Conservation (phyloP, 2,329 filamentous ascomycete genomes). For the Lojkania enalia region DNA sequence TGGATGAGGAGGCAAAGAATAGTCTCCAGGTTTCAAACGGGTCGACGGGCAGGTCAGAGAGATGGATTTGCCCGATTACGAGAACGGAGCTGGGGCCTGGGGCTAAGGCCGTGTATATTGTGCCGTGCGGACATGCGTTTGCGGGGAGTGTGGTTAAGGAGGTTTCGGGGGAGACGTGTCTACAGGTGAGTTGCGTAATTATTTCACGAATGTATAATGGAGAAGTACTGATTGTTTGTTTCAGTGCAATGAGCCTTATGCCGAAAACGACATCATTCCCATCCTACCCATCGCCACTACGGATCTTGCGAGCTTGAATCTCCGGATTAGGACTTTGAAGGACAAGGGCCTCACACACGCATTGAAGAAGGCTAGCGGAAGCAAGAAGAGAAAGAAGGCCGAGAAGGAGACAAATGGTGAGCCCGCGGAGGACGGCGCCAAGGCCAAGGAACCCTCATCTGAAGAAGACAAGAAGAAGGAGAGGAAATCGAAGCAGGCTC, state of each 20-base stretch:
- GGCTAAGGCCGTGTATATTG: slow-evolving; percentile 82
- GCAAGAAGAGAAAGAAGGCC: slow-evolving; percentile 75
- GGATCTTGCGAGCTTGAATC: slow-evolving; percentile 69
- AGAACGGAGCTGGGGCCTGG: slow-evolving; percentile 80
- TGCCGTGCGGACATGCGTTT: slow-evolving; percentile 95
- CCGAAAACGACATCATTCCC: slow-evolving; percentile 74
- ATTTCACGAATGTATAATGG: neutral
- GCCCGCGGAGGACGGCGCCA: slow-evolving; percentile 16
- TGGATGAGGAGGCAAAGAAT: slow-evolving; percentile 46
- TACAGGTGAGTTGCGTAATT: slow-evolving; percentile 54
- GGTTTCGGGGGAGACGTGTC: slow-evolving; percentile 66
- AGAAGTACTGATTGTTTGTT: slow-evolving; percentile 13
- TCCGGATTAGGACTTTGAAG: slow-evolving; percentile 69
- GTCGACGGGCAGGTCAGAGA: slow-evolving; percentile 52
- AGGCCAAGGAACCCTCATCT: slow-evolving; percentile 17
- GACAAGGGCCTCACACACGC: slow-evolving; percentile 79
- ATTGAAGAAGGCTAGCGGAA: slow-evolving; percentile 73
- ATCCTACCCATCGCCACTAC: slow-evolving; percentile 73
- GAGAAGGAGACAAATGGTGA: slow-evolving; percentile 50
- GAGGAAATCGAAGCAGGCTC: slow-evolving; percentile 4
- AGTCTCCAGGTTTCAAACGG: slow-evolving; percentile 49
- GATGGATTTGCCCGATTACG: slow-evolving; percentile 84
- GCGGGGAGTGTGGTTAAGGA: slow-evolving; percentile 83
- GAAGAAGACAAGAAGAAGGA: slow-evolving; percentile 28
- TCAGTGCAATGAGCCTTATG: slow-evolving; percentile 76